Base-by-base conservation (phyloP, 345 rosid genomes). In the Aethionema arabicum region DNA sequence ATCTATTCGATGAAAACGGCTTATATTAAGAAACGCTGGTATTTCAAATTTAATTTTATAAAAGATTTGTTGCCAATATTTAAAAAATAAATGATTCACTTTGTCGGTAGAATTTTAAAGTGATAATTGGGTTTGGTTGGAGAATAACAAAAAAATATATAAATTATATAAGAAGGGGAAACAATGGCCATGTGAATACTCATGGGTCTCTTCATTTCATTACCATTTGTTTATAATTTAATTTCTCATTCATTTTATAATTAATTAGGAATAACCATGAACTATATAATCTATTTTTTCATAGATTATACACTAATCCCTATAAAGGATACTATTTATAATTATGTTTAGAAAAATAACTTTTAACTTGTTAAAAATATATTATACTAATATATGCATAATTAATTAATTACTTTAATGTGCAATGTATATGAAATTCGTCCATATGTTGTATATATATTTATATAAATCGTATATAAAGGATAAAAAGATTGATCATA, bases 161-260 rank as follows among this genome's bases (percentile, higher is more conserved):
- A 58, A 35, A 58, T 55, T 52, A 72, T 56, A 52, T 65, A 39
- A 53, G 63, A 57, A 50, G 52, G 68, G 83, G 79, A 73, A 79
- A 72, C 88, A 80, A 56, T 32, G 27, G 57, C 51, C 91, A 83
- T 82, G 90, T 79, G 88, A 82, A 57, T 56, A 79, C 72, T 75
- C 36, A 78, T 78, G 80, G 78, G 63, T 78, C 83, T 81, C 77
- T 84, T 78, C 66, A 71, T 80, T 62, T 76, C 63, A 66, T 50
- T 72, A 46, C 78, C 75, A 58, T 69, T 67, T 71, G 45, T 31
- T 47, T 51, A 48, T 39, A 27, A 37, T 53, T 53, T 46, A 27
- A 32, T 46, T 54, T 47, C 52, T 30, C 37, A 7, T 41, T 49
- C 40, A 11, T 40, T 40, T 8, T 4, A 40, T 40, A 8, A 42